Evolutionary conservation across 2,329 filamentous ascomycete species (phyloP).

Genomic region (Monosporascus sp.): DNA sequence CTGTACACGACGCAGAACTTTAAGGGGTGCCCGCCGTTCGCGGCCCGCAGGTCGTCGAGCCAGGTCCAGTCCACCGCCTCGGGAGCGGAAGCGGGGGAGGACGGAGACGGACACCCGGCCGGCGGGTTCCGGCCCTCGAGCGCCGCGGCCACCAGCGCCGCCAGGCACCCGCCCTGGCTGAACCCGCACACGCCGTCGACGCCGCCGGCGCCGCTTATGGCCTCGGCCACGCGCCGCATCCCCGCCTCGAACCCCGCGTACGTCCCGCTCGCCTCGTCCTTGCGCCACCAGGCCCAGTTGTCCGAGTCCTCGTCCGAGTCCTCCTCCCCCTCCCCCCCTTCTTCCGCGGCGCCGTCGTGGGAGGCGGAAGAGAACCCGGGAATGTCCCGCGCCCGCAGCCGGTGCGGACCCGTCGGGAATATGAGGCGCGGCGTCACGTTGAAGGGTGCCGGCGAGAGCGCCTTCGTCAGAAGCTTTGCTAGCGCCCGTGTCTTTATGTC

Average conservation of each 20-base stretch:
- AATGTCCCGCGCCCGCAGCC: slow-evolving; percentile 59
- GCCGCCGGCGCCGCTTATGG: slow-evolving; percentile 58
- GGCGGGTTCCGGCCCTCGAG: slow-evolving; percentile 51
- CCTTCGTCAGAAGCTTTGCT: slow-evolving; percentile 72
- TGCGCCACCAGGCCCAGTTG: slow-evolving; percentile 78
- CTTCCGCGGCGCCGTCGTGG: slow-evolving; percentile 29
- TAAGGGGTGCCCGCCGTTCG: slow-evolving; percentile 37
- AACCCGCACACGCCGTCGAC: slow-evolving; percentile 80
- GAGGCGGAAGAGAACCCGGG: slow-evolving; percentile 52
- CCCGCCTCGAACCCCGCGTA: slow-evolving; percentile 70
- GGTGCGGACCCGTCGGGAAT: slow-evolving; percentile 66
- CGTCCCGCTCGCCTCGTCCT: slow-evolving; percentile 55
- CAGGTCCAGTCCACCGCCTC: slow-evolving; percentile 30
- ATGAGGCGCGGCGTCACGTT: slow-evolving; percentile 50
- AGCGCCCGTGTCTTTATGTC: slow-evolving; percentile 83
- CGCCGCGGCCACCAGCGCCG: slow-evolving; percentile 66
- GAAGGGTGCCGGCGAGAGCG: slow-evolving; percentile 55
- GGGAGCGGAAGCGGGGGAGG: slow-evolving; percentile 17
- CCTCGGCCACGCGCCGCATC: slow-evolving; percentile 55
- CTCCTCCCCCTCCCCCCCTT: slow-evolving; percentile 34
- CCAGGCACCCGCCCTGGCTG: slow-evolving; percentile 70
- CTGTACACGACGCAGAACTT: slow-evolving; percentile 63
- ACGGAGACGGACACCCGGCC: slow-evolving; percentile 1
- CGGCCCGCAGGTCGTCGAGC: slow-evolving; percentile 40
- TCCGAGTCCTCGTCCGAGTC: slow-evolving; percentile 54